These are phyloP conservation scores for Starmerella asiatica DNA, from an alignment of 805 yeast genomes.

Conservation along the genomic window DNA sequence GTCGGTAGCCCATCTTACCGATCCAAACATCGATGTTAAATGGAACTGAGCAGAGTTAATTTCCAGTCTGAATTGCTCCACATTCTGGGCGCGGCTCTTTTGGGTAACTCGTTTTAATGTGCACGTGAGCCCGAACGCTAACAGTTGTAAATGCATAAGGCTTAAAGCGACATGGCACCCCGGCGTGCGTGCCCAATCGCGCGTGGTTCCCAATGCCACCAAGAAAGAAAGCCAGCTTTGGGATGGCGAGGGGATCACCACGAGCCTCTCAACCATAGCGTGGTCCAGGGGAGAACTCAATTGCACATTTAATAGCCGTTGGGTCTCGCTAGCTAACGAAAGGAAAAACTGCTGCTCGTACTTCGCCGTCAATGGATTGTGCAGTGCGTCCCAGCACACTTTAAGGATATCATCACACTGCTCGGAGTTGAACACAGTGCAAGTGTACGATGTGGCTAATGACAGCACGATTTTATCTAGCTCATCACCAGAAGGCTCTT, in stretches of 20 bases:
- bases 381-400: slow-evolving; percentile 39
- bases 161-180: slow-evolving; percentile 45
- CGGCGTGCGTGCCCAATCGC: slow-evolving; percentile 35
- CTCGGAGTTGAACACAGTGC: slow-evolving; percentile 52
- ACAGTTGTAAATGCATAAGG: slow-evolving; percentile 51
- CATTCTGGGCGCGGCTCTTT: slow-evolving; percentile 12
- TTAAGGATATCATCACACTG: slow-evolving; percentile 58
- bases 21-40: slow-evolving; percentile 40
- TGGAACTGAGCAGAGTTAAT: slow-evolving; percentile 23
- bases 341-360: slow-evolving; percentile 28
- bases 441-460: slow-evolving; percentile 53
- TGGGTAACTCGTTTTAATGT: slow-evolving; percentile 35
- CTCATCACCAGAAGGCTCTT: neutral
- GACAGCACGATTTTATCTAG: slow-evolving; percentile 34
- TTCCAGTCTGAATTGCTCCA: slow-evolving; percentile 33
- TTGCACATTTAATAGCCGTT: slow-evolving; percentile 59
- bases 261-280: slow-evolving; percentile 51
- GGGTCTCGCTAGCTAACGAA: slow-evolving; percentile 49
- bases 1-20: slow-evolving; percentile 76
- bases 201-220: slow-evolving; percentile 42
- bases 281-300: slow-evolving; percentile 53
- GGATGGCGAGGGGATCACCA: slow-evolving; percentile 57
- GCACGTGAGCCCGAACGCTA: slow-evolving; percentile 60
- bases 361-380: slow-evolving; percentile 19
- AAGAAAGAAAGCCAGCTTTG: slow-evolving; percentile 63